Conservation (phyloP, 1,139 yeast genomes). For the Sugiyamaella paludigena region DNA sequence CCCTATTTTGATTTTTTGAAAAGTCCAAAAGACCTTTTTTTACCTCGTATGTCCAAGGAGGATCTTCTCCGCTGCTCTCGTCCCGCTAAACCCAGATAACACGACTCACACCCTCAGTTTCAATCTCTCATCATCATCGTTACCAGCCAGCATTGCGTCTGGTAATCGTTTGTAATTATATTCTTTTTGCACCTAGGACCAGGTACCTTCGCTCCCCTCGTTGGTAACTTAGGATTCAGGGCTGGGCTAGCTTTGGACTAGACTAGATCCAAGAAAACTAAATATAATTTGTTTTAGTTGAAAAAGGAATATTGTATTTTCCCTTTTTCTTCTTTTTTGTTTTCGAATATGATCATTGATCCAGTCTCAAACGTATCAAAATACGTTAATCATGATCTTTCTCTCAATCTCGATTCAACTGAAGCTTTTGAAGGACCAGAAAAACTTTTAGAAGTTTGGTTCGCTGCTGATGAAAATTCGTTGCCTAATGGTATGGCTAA, state of each 20-base stretch:
- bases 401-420: conserved; percentile 80
- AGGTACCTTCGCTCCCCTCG: conserved; percentile 8
- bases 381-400: conserved; percentile 71
- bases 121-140: neutral
- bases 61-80: conserved; percentile 40
- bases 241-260: too few relatives aligned
- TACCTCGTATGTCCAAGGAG: conserved; percentile 41
- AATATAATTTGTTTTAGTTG: too few relatives aligned
- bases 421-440: conserved; percentile 98
- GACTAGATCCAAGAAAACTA: too few relatives aligned
- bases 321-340: too few relatives aligned
- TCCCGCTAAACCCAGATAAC: conserved; percentile 44
- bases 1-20: conserved; percentile 25
- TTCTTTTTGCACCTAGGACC: neutral
- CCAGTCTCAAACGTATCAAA: conserved; percentile 22
- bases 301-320: too few relatives aligned
- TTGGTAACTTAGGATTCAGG: neutral
- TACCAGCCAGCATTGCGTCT: conserved; percentile 7
- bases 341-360: conserved; percentile 28
- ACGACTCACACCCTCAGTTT: conserved; percentile 41
- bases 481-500: conserved; percentile 35
- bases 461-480: conserved; percentile 50
- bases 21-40: conserved; percentile 18
- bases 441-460: conserved; percentile 88
- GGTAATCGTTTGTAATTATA: neutral